These are phyloP conservation scores for Wakefieldia striispora DNA, from an alignment of 768 basidiomycete species.

Conservation along the genomic window DNA sequence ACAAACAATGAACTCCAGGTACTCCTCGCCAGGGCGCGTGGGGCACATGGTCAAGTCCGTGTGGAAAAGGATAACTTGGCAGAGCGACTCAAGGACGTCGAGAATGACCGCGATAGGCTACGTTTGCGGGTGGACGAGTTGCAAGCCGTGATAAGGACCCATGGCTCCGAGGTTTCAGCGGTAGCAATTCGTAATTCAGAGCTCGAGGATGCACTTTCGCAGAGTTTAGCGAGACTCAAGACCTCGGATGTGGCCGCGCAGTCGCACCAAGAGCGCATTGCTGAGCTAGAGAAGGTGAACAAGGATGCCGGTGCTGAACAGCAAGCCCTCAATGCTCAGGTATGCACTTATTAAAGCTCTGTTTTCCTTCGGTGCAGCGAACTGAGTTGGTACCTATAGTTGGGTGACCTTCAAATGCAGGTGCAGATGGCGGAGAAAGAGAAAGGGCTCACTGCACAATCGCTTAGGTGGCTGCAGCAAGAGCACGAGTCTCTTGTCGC, in stretches of 20 bases:
- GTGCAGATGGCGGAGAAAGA: constrained; percentile 57
- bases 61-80: constrained; percentile 76
- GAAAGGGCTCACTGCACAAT: constrained; percentile 53
- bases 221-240: constrained; percentile 69
- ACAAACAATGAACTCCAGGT: constrained; percentile 67
- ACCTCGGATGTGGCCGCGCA: constrained; percentile 68
- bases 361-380: not conserved
- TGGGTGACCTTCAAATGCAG: constrained; percentile 59
- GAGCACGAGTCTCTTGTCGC: constrained; percentile 57
- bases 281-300: constrained; percentile 59
- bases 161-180: constrained; percentile 44
- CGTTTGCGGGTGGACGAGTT: constrained; percentile 54
- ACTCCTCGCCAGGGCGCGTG: constrained; percentile 73
- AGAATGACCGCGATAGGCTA: constrained; percentile 65
- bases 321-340: constrained; percentile 57
- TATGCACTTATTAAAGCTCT: constrained; percentile 33
- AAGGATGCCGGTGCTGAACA: constrained; percentile 57
- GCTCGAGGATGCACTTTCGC: constrained; percentile 69
- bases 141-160: constrained; percentile 42
- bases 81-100: constrained; percentile 59
- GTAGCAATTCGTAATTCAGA: constrained; percentile 54
- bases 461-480: constrained; percentile 51
- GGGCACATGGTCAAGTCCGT: constrained; percentile 72
- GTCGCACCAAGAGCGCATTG: constrained; percentile 56
- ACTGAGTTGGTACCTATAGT: constrained; percentile 36